A percentile compares a stretch with the other conserved stretches of the same genome.
phyloP scores from a whole-genome alignment of 2,329 filamentous ascomycete species.

The Alternaria ventricosa region DNA sequence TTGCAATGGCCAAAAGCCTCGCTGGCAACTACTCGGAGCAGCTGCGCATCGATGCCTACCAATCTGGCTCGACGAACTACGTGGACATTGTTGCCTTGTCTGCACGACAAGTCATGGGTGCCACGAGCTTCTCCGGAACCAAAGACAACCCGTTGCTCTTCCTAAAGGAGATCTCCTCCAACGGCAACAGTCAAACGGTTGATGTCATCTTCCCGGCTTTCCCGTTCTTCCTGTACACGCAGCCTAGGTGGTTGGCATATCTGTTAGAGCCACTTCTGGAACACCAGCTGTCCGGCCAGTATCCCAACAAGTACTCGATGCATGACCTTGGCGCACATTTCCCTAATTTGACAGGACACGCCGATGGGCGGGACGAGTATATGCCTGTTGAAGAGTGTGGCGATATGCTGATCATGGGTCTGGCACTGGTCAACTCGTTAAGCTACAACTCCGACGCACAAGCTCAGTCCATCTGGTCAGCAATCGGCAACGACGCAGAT shows the following conservation, averaged over 20 bases:
- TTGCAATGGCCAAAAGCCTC: constrained; percentile 66
- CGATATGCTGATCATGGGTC: constrained; percentile 82
- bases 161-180: constrained; percentile 84
- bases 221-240: constrained; percentile 86
- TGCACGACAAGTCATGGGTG: constrained; percentile 80
- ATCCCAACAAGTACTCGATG: constrained; percentile 82
- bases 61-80: constrained; percentile 76
- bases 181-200: constrained; percentile 84
- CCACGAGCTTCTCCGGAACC: constrained; percentile 76
- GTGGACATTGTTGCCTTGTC: constrained; percentile 79
- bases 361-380: constrained; percentile 72
- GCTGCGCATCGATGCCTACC: constrained; percentile 72
- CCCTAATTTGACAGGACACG: constrained; percentile 78
- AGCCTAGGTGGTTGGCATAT: constrained; percentile 80
- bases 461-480: constrained; percentile 66
- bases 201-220: constrained; percentile 88
- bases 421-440: constrained; percentile 78
- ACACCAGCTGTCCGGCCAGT: constrained; percentile 81
- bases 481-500: constrained; percentile 45
- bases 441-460: constrained; percentile 65
- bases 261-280: constrained; percentile 80
- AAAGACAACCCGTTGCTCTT: constrained; percentile 76
- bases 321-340: constrained; percentile 77
- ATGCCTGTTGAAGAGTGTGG: constrained; percentile 82
- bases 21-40: constrained; percentile 77